phyloP scores from a whole-genome alignment of 305 asterid genomes.

The Caryopteris hybrid region DNA sequence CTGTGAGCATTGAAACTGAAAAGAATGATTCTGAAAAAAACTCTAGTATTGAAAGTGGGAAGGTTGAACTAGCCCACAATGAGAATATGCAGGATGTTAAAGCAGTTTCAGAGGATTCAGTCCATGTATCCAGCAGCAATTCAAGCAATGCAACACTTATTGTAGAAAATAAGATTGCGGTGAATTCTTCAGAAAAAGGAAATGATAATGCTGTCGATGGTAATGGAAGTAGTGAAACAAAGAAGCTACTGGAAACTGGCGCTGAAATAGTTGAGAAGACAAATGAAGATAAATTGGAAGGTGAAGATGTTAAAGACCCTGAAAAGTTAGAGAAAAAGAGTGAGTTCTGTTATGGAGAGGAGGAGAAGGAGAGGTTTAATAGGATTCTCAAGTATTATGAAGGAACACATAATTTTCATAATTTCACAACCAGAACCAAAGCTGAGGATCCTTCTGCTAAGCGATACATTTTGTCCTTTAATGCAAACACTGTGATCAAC shows the following conservation, averaged over 20 bases:
- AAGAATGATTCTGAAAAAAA: not conserved
- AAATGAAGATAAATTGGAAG: constrained; percentile 26
- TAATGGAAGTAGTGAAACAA: constrained; percentile 17
- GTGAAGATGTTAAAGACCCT: constrained; percentile 16
- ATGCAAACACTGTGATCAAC: constrained; percentile 46
- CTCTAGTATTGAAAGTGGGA: constrained; percentile 5
- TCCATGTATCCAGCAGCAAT: not conserved
- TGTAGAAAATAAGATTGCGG: not conserved
- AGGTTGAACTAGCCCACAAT: constrained; percentile 16
- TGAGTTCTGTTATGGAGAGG: constrained; percentile 53
- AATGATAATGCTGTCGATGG: not conserved
- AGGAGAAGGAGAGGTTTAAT: constrained; percentile 72
- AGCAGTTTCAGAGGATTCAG: constrained; percentile 14
- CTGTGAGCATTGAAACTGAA: constrained; percentile 12
- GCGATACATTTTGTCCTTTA: constrained; percentile 65
- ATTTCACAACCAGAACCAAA: constrained; percentile 83
- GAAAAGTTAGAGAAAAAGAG: constrained; percentile 27
- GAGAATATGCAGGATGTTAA: constrained; percentile 25
- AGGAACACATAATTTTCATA: constrained; percentile 92
- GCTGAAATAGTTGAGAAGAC: constrained; percentile 11
- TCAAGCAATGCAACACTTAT: not conserved
- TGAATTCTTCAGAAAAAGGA: constrained; percentile 17
- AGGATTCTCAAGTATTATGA: constrained; percentile 62
- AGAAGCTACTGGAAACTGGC: constrained; percentile 20
- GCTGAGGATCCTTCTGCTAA: constrained; percentile 88